Conservation (phyloP, 305 asterid species). For the Stenogyne calaminthoides region DNA sequence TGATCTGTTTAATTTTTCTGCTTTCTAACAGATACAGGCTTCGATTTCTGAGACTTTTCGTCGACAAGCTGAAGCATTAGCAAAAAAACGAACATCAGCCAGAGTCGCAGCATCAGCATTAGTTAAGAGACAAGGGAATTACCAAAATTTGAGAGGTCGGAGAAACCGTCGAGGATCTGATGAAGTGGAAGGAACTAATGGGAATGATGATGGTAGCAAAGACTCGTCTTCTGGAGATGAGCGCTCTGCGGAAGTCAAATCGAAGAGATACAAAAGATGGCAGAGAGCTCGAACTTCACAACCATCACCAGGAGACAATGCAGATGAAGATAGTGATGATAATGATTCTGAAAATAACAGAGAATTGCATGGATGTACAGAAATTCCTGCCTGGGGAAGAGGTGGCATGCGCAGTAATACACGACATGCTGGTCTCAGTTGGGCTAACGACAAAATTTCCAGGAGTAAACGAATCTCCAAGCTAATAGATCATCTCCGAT, state of each 20-base stretch:
- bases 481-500: conserved; percentile 68
- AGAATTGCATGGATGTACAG: conserved; percentile 56
- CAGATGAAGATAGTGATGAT: conserved; percentile 63
- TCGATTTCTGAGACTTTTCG: conserved; percentile 82
- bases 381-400: conserved; percentile 89
- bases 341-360: conserved; percentile 63
- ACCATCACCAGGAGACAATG: conserved; percentile 61
- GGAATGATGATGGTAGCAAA: conserved; percentile 71
- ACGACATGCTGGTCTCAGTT: conserved; percentile 64
- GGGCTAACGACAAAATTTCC: conserved; percentile 55
- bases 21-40: conserved; percentile 79
- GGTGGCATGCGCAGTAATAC: conserved; percentile 84
- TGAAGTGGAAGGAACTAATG: conserved; percentile 78
- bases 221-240: conserved; percentile 93
- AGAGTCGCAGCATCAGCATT: conserved; percentile 52
- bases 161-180: conserved; percentile 72
- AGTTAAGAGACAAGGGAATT: conserved; percentile 61
- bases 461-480: conserved; percentile 65
- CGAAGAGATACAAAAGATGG: conserved; percentile 74
- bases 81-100: conserved; percentile 69
- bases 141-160: conserved; percentile 66
- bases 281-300: conserved; percentile 61
- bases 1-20: neutral
- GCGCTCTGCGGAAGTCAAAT: conserved; percentile 61
- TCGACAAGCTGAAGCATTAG: conserved; percentile 92